Conservation (phyloP, 208 protist species). For the Leishmania martiniquensis region DNA sequence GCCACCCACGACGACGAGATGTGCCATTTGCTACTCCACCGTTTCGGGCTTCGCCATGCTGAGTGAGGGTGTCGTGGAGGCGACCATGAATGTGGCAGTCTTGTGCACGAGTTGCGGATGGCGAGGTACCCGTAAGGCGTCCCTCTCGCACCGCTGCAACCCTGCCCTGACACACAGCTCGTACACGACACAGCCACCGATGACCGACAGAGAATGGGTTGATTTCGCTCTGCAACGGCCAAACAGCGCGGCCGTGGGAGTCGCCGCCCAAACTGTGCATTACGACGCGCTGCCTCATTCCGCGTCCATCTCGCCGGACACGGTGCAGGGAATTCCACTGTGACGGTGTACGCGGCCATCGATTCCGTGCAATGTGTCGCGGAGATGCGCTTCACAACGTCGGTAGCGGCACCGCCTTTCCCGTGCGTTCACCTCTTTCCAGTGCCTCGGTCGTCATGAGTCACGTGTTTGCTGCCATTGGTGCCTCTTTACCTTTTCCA, state of each 20-base stretch:
- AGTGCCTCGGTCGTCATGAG: neutral
- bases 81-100: constrained; percentile 47
- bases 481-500: neutral
- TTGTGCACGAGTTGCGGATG: constrained; percentile 80
- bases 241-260: neutral
- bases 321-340: constrained; percentile 15
- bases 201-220: constrained; percentile 61
- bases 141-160: constrained; percentile 57
- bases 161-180: constrained; percentile 46
- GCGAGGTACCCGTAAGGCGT: constrained; percentile 57
- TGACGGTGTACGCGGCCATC: neutral
- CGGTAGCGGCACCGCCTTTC: neutral
- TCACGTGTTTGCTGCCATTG: neutral
- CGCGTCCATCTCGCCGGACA: constrained; percentile 13
- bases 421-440: neutral
- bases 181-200: constrained; percentile 46
- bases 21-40: constrained; percentile 42
- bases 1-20: constrained; percentile 33
- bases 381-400: neutral
- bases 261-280: neutral
- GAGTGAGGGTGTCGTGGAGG: constrained; percentile 32
- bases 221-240: constrained; percentile 28
- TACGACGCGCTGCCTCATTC: constrained; percentile 9
- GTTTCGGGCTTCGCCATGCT: constrained; percentile 42
- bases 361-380: neutral